Evolutionary conservation across 2,329 filamentous ascomycete species (phyloP), one percentile per base, ranked within the genome.

Genomic region (Dactylellina leptospora): DNA sequence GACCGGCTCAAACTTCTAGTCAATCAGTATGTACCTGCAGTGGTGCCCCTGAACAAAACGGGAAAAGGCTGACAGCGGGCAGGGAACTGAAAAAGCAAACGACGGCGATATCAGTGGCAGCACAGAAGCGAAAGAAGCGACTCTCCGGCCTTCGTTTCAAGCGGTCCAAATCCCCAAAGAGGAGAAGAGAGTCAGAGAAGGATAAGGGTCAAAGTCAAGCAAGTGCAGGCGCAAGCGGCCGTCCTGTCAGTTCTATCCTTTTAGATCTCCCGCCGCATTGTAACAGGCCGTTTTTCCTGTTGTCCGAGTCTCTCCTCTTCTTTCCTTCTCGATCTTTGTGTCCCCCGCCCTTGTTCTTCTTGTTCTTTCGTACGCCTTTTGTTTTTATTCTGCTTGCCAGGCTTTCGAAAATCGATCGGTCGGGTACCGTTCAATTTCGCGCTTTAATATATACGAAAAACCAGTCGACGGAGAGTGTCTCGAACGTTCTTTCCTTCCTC

Each of bases 101-200:
- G 58, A 40, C 58, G 33, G 51, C 44, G 66, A 62, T 40, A 62
- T 61, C 63, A 40, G 42, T 6, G 28, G n/a, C 25, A n/a, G 44
- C 33, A 68, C 44, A 60, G 66, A 71, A 71, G 66, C 66, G 66
- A 71, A 63, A 40, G 66, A 71, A 59, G 66, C 66, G 66, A 58
- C 33, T 56, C 42, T 25, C 59, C 47, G 47, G 59, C 20, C 58
- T 58, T 63, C 56, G 50, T 71, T 61, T 71, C 66, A 71, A 54
- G 51, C 44, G 44, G 42, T 38, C 27, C 38, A 47, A 61, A 61
- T 56, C 56, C 64, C 55, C 18, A 60, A 60, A 45, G 55, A 70
- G 64, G 55, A 53, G 56, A 47, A 58, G 45, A 13, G 27, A 60
- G 42, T n/a, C n/a, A n/a, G 44, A 38, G 38, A 36, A 60, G 66